phyloP scores from a whole-genome alignment of 768 basidiomycete genomes.

The Neoboletus brunneissimus region DNA sequence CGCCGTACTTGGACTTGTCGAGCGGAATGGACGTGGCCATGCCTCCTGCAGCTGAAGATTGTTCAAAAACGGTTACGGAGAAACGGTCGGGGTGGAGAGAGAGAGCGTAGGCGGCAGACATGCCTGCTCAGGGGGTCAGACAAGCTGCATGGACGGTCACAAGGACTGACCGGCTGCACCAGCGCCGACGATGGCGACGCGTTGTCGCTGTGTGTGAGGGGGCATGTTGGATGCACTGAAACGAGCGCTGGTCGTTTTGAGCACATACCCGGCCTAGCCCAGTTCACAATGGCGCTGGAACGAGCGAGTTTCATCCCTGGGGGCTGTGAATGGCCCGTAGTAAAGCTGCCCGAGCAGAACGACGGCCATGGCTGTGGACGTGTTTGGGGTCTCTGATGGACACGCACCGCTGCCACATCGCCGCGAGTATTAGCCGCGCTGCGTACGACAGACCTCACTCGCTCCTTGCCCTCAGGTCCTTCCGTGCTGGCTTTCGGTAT shows the following conservation, averaged over 20 bases:
- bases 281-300: not conserved
- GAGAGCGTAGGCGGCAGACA: too few species aligned
- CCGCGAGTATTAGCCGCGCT: not conserved
- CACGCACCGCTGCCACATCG: not conserved
- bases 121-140: not conserved
- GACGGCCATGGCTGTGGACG: too few species aligned
- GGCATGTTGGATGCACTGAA: not conserved
- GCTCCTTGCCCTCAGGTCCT: not conserved
- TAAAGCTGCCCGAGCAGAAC: too few species aligned
- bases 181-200: not conserved
- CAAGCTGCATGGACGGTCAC: not conserved
- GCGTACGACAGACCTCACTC: not conserved
- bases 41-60: too few species aligned
- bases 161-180: not conserved
- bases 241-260: not conserved
- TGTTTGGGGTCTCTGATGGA: too few species aligned
- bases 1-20: too few species aligned
- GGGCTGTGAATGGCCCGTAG: too few species aligned
- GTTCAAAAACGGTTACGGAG: too few species aligned
- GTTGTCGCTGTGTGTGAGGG: not conserved
- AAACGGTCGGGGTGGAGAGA: too few species aligned
- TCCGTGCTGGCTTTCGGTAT: slow-evolving; percentile 32
- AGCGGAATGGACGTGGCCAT: too few species aligned
- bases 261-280: not conserved
- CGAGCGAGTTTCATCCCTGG: too few species aligned